Base-by-base conservation (phyloP, 768 basidiomycete species). In the Suillus americanus region DNA sequence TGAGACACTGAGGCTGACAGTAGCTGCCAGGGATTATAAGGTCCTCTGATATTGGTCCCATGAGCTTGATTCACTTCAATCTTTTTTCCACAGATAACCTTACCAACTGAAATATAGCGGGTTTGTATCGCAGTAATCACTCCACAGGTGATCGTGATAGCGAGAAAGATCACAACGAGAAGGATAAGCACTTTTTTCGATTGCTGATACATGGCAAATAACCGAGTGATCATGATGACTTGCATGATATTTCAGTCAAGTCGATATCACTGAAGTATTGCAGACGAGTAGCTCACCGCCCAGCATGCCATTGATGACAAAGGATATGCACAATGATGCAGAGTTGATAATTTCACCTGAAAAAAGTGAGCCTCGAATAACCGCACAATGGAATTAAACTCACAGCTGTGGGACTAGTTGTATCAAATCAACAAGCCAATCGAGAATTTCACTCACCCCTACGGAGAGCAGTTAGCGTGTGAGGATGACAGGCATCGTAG, bases 201-300 rank as follows among this genome's bases (percentile, higher is more conserved):
- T 53, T 30, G 28, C 30, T 53, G 51, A 53, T 55, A n/a, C 54
- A 55, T 55, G 33, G 33, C 54, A 55, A 37, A 20, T 55, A 55
- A 23, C 13, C 54, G 54, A 37, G 6, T n/a, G 54, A 37, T 33
- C 37, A 38, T 35, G n/a, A 56, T 38, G 37, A 18, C 55, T 56
- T 23, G n/a, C n/a, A 25, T 25, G 14, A 14, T 56, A 7, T 37
- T 1, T 25, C 13, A 56, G 12, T 53, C 5, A 12, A 53, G 30
- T 53, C 3, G 14, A 50, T 37, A 56, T 23, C 35, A 37, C n/a
- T n/a, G 37, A 38, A 23, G 5, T 9, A 50, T 9, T 37, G 23
- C 14, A 37, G n/a, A 35, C n/a, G 20, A n/a, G 35, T 35, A 12
- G 3, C 51, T 53, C 30, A 53, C 51, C 51, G 5, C 18, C 13